Percentiles rank a stretch among this genome's conserved stretches.
Evolutionary conservation across 2,329 filamentous ascomycete species (phyloP).

Genomic region (Venturiaceae sp.): DNA sequence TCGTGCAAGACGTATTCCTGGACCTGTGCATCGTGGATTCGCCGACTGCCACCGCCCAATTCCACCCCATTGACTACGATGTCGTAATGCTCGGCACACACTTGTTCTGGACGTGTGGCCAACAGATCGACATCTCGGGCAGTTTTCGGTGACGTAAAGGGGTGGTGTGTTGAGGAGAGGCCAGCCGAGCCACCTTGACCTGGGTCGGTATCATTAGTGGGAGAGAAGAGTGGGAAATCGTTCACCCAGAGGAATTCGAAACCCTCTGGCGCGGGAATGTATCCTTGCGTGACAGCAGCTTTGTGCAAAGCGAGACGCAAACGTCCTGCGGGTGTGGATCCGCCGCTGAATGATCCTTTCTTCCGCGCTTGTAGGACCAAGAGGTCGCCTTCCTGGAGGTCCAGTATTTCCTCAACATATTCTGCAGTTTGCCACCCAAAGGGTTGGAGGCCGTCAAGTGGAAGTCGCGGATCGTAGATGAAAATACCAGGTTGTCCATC

Average conservation of each 20-base stretch:
- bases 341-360: constrained; percentile 55
- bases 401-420: constrained; percentile 41
- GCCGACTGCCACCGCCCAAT: constrained; percentile 82
- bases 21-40: constrained; percentile 76
- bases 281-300: constrained; percentile 50
- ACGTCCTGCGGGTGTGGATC: constrained; percentile 63
- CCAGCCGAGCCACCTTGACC: constrained; percentile 76
- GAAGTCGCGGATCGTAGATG: constrained; percentile 62
- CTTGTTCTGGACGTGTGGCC: constrained; percentile 58
- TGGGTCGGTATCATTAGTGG: constrained; percentile 51
- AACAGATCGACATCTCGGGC: constrained; percentile 65
- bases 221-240: constrained; percentile 89
- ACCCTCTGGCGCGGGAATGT: constrained; percentile 40
- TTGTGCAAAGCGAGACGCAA: constrained; percentile 63
- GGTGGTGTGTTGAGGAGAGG: constrained; percentile 83
- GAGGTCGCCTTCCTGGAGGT: constrained; percentile 62
- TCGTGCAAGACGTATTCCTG: constrained; percentile 80
- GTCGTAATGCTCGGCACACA: constrained; percentile 84
- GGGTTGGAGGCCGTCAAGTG: constrained; percentile 65
- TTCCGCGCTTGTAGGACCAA: constrained; percentile 72
- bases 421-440: constrained; percentile 65
- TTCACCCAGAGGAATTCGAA: constrained; percentile 77
- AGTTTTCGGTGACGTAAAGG: constrained; percentile 81
- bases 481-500: constrained; percentile 75
- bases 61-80: constrained; percentile 93